Evolutionary conservation across 75 land plant genomes (phyloP).

Genomic region (Pinus taeda): DNA sequence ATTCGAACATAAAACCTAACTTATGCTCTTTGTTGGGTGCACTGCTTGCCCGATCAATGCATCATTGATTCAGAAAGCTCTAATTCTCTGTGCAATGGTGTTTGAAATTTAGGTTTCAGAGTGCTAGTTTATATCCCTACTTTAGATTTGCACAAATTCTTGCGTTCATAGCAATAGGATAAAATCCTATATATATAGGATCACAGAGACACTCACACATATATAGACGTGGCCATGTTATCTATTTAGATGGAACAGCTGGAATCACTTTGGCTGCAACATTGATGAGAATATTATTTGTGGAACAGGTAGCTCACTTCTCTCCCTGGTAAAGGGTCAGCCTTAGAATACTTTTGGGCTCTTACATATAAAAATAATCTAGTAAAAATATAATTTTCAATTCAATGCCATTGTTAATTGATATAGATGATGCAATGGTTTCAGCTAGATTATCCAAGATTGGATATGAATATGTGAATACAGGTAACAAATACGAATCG

Average conservation of each 20-base stretch:
- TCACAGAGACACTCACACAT: too few species aligned
- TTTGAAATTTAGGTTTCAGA: too few species aligned
- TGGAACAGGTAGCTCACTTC: constrained; percentile 31
- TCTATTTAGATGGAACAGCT: constrained; percentile 79
- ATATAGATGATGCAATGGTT: constrained; percentile 82
- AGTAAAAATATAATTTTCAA: too few species aligned
- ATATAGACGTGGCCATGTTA: background rate
- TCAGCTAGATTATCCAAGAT: constrained; percentile 60
- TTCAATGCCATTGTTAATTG: background rate
- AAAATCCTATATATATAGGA: too few species aligned
- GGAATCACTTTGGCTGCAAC: constrained; percentile 77
- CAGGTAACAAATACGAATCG: constrained; percentile 25
- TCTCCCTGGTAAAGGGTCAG: constrained; percentile 6
- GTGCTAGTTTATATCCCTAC: too few species aligned
- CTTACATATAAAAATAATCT: background rate
- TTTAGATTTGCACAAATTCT: too few species aligned
- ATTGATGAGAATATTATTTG: constrained; percentile 62
- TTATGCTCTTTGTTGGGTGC: too few species aligned
- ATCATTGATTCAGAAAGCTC: too few species aligned
- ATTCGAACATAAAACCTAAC: too few species aligned
- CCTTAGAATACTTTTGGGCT: background rate
- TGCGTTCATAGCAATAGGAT: too few species aligned
- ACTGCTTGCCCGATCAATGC: too few species aligned
- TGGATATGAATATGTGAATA: constrained; percentile 68
- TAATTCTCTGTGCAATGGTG: too few species aligned